Conservation (phyloP, 164 flowering plant species). For the Euptelea pleiosperma region DNA sequence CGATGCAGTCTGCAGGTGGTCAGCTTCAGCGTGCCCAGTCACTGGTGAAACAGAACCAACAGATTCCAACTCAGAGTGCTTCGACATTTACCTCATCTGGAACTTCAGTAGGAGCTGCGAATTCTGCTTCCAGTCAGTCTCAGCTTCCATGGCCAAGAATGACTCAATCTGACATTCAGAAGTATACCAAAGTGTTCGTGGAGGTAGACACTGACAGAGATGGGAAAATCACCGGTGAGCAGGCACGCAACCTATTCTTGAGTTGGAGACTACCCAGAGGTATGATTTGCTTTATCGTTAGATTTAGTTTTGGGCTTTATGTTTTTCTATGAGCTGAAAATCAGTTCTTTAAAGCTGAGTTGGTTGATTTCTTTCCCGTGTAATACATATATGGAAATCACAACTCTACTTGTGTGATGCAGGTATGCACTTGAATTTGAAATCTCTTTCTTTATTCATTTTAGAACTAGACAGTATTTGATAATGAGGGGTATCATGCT, state of each 20-base stretch:
- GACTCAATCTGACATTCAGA: constrained; percentile 78
- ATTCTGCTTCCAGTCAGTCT: constrained; percentile 42
- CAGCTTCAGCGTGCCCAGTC: constrained; percentile 44
- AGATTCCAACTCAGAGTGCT: constrained; percentile 35
- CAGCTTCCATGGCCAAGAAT: constrained; percentile 85
- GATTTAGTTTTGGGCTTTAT: background rate
- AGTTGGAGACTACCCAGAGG: constrained; percentile 99
- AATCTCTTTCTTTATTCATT: too few species aligned
- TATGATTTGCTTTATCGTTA: constrained; percentile 12
- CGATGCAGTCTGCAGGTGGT: constrained; percentile 35
- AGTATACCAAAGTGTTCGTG: constrained; percentile 79
- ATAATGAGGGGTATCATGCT: too few species aligned
- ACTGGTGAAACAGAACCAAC: constrained; percentile 37
- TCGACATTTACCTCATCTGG: constrained; percentile 37
- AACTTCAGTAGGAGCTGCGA: constrained; percentile 35
- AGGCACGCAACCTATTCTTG: constrained; percentile 82
- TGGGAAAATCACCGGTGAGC: constrained; percentile 89
- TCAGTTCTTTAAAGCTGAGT: too few species aligned
- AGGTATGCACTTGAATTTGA: background rate
- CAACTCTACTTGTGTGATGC: background rate
- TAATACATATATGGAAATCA: background rate
- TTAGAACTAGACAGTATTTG: too few species aligned
- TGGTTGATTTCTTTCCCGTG: background rate
- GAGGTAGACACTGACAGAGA: constrained; percentile 92
- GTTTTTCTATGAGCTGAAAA: constrained; percentile 1